A percentile compares a stretch with the other conserved stretches of the same genome.
phyloP scores from a whole-genome alignment of 805 yeast genomes.

The Spathaspora boniae region DNA sequence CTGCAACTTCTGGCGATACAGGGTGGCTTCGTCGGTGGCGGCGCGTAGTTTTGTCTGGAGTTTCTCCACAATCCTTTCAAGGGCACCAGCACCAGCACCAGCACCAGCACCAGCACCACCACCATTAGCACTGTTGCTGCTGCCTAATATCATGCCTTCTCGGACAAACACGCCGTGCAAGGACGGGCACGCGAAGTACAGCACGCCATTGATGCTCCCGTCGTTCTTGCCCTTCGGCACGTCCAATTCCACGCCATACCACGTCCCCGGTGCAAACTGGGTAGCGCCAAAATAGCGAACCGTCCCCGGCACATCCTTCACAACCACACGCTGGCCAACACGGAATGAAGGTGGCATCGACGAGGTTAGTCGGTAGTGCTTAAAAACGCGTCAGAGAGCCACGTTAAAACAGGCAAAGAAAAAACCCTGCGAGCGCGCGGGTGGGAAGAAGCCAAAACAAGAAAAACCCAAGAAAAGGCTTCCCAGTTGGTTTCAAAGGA shows the following conservation, averaged over 20 bases:
- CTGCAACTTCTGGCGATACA: slow-evolving; percentile 16
- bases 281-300: slow-evolving; percentile 53
- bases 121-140: neutral
- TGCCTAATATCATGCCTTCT: slow-evolving; percentile 5
- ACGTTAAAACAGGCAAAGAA: neutral
- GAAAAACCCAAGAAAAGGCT: too few relatives aligned
- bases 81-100: neutral
- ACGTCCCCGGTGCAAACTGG: slow-evolving; percentile 53
- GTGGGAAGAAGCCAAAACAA: neutral
- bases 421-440: neutral
- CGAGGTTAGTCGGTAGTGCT: neutral
- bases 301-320: slow-evolving; percentile 40
- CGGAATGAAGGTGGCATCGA: slow-evolving; percentile 8
- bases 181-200: slow-evolving; percentile 44
- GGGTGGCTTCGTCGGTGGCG: slow-evolving; percentile 23
- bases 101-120: neutral
- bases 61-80: slow-evolving; percentile 21
- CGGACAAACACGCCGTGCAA: slow-evolving; percentile 7
- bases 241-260: slow-evolving; percentile 50
- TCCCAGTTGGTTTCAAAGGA: too few relatives aligned
- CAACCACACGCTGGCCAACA: slow-evolving; percentile 30
- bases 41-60: slow-evolving; percentile 45
- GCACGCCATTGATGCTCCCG: slow-evolving; percentile 43
- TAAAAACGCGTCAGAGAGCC: neutral
- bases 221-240: slow-evolving; percentile 44